Conservation (phyloP, 2,329 filamentous ascomycete species). For the Shiraia bambusicola region DNA sequence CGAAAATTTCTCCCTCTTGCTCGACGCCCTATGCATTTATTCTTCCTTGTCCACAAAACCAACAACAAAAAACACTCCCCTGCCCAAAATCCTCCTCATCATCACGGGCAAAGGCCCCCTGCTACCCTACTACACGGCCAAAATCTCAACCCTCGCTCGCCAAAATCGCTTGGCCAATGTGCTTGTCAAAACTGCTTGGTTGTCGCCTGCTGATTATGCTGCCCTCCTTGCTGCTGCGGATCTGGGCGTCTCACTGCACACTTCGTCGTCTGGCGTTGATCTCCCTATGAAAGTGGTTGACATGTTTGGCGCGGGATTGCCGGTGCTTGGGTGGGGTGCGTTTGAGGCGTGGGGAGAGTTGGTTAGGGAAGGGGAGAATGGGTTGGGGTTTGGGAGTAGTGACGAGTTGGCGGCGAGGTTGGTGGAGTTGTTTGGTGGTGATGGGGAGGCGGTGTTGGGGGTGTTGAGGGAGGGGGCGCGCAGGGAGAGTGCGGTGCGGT, state of each 20-base stretch:
- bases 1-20: constrained; percentile 87
- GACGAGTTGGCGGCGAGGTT: constrained; percentile 66
- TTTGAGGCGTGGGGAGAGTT: constrained; percentile 91
- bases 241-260: constrained; percentile 88
- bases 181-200: constrained; percentile 77
- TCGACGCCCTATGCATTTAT: constrained; percentile 78
- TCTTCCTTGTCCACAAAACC: too few species aligned
- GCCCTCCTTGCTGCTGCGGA: constrained; percentile 80
- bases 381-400: constrained; percentile 76
- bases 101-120: constrained; percentile 95
- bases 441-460: constrained; percentile 58
- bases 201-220: constrained; percentile 82
- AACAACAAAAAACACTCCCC: constrained; percentile 48
- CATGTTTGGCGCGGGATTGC: constrained; percentile 94
- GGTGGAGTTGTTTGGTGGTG: constrained; percentile 60
- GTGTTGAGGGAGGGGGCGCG: constrained; percentile 68
- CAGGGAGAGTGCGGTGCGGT: constrained; percentile 72
- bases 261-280: constrained; percentile 90
- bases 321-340: constrained; percentile 80
- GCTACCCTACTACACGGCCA: constrained; percentile 70
- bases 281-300: constrained; percentile 99
- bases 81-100: constrained; percentile 75
- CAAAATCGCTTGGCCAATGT: constrained; percentile 68
- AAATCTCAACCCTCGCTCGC: constrained; percentile 63
- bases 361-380: constrained; percentile 84